Percentiles rank a stretch among this genome's conserved stretches.
phyloP scores from a whole-genome alignment of 106 monocot genomes.

The Cymbidium sinense region DNA sequence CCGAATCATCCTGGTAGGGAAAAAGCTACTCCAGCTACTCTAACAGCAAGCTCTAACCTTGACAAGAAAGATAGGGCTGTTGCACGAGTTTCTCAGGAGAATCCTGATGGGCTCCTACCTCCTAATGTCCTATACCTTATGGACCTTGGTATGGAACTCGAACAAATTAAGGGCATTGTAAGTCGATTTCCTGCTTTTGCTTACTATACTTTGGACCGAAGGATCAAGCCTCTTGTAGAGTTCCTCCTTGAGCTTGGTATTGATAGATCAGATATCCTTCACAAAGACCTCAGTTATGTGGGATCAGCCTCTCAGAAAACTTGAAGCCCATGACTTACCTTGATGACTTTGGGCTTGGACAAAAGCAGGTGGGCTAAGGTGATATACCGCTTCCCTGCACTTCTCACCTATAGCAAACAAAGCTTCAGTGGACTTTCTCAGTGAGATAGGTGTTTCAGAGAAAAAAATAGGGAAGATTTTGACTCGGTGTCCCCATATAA shows the following conservation, averaged over 20 bases:
- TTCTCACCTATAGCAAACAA: constrained; percentile 91
- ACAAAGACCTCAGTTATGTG: constrained; percentile 88
- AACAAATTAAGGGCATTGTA: constrained; percentile 59
- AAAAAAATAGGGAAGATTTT: constrained; percentile 84
- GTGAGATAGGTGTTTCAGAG: constrained; percentile 63
- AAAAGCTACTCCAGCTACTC: constrained; percentile 9
- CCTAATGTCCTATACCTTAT: constrained; percentile 62
- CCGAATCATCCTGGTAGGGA: constrained; percentile 54
- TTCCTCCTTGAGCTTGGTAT: constrained; percentile 80
- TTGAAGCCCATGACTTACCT: constrained; percentile 75
- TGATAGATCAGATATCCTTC: constrained; percentile 42
- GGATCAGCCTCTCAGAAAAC: constrained; percentile 86
- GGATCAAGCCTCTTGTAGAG: constrained; percentile 81
- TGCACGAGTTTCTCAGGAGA: constrained; percentile 46
- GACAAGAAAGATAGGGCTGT: constrained; percentile 62
- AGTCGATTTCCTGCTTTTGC: constrained; percentile 76
- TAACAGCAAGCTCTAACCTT: constrained; percentile 10
- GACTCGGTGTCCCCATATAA: constrained; percentile 84
- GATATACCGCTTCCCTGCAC: constrained; percentile 77
- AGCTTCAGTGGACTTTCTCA: constrained; percentile 49
- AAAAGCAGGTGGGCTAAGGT: constrained; percentile 83
- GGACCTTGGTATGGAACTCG: constrained; percentile 68
- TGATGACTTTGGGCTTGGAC: constrained; percentile 75
- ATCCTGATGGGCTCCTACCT: constrained; percentile 44
- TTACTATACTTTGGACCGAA: constrained; percentile 86